phyloP scores from a whole-genome alignment of 1,284 basidiomycete genomes.

The Abortiporus biennis region DNA sequence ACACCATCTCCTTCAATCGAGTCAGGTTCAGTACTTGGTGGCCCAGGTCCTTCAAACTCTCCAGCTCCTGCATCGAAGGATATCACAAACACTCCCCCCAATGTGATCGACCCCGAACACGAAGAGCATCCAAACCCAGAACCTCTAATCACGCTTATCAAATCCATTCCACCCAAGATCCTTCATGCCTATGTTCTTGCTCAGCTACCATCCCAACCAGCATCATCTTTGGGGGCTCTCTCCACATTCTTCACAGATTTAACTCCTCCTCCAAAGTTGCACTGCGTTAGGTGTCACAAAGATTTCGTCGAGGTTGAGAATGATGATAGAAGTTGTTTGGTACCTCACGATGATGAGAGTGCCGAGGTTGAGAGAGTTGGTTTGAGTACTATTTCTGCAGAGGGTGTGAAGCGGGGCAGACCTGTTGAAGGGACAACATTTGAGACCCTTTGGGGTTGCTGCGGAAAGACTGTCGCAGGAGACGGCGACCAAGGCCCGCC shows the following conservation, averaged over 20 bases:
- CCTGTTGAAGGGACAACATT: constrained; percentile 28
- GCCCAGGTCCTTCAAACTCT: constrained; percentile 20
- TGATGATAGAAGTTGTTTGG: constrained; percentile 32
- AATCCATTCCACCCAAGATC: constrained; percentile 57
- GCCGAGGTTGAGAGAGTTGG: constrained; percentile 42
- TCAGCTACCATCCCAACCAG: constrained; percentile 31
- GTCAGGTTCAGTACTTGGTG: constrained; percentile 21
- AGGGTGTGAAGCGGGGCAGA: constrained; percentile 17
- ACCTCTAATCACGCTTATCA: constrained; percentile 44
- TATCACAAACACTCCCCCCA: constrained; percentile 8
- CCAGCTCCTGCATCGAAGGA: constrained; percentile 14
- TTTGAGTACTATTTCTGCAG: constrained; percentile 15
- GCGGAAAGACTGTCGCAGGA: constrained; percentile 61
- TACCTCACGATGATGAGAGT: constrained; percentile 51
- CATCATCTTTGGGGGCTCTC: constrained; percentile 32
- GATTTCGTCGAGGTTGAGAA: constrained; percentile 33
- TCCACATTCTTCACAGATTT: constrained; percentile 52
- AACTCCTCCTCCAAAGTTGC: constrained; percentile 55
- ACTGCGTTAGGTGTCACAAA: constrained; percentile 70
- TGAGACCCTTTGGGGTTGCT: constrained; percentile 64
- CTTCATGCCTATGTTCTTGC: constrained; percentile 57
- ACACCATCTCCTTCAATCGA: constrained; percentile 48
- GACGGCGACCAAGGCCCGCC: constrained; percentile 75
- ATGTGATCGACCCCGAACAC: no score
- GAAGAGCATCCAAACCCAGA: constrained; percentile 31